These are phyloP conservation scores for Komagataella kurtzmanii DNA, from an alignment of 805 yeast species.

Conservation along the genomic window DNA sequence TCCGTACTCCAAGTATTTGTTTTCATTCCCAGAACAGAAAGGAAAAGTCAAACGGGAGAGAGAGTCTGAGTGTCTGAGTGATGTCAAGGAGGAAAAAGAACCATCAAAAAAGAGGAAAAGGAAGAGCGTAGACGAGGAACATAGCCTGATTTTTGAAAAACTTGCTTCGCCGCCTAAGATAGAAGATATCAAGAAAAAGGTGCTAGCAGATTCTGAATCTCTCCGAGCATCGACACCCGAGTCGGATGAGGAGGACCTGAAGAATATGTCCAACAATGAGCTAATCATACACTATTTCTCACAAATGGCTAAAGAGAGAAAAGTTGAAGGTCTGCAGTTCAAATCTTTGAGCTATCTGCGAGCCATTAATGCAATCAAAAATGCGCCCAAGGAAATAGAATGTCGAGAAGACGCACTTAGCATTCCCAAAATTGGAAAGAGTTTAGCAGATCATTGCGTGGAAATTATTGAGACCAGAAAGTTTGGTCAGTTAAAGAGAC, in stretches of 20 bases:
- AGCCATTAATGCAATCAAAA: constrained; percentile 25
- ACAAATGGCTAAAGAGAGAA: constrained; percentile 17
- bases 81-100: neutral
- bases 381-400: constrained; percentile 14
- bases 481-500: constrained; percentile 7
- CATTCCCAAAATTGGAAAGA: constrained; percentile 26
- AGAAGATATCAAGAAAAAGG: neutral
- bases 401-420: constrained; percentile 23
- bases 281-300: constrained; percentile 16
- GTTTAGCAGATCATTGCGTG: constrained; percentile 28
- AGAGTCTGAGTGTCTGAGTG: neutral
- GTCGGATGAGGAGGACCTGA: neutral
- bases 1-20: neutral
- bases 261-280: constrained; percentile 10
- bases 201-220: neutral
- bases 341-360: constrained; percentile 26
- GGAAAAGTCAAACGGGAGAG: neutral
- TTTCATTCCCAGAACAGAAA: neutral
- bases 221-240: neutral
- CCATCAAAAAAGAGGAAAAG: neutral
- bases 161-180: neutral
- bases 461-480: constrained; percentile 28
- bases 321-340: constrained; percentile 19
- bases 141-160: neutral
- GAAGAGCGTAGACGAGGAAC: neutral